Base-by-base conservation (phyloP, 768 basidiomycete genomes). In the Plicaturopsis crispa region DNA sequence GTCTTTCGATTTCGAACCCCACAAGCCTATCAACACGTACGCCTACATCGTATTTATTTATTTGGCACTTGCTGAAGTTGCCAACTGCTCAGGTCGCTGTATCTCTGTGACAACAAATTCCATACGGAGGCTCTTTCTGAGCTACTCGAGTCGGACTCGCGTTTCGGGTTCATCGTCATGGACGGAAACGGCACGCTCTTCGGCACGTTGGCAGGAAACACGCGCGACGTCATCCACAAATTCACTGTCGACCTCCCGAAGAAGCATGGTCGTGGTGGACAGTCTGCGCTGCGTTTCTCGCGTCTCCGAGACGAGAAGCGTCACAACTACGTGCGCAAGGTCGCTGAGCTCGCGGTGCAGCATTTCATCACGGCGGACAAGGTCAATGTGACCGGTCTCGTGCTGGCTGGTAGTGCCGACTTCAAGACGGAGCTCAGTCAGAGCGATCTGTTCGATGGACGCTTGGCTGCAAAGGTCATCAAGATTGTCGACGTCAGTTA, bases 161-260 rank as follows among this genome's bases (percentile, higher is more conserved):
- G 89, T 55, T 99, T 98, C 60, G 96, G 92, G 20, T 99, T 99
- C 72, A 96, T 99, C 60, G 90, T 98, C 55, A 98, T 98, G 94
- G 94, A 96, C 54, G 89, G 91, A 69, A 97, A 96, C 61, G 94
- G 94, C 24, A 87, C 91, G 4, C 81, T 99, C 24, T 98, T 97
- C 51, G 96, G 96, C 41, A 87, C 85, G 4, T 78, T 99, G 40
- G 80, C 94, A 0, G 96, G 96, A 34, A 98, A 98, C 63, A 94
- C 96, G 14, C 90, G 96, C 47, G 93, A 97, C 48, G 79, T 99
- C 37, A 72, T 94, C 40, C 96, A 99, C 69, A 98, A 98, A 63
- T 97, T 98, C 69, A 90, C 90, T 14, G 96, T 99, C 57, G 96
- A 98, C 63, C 75, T 98, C 7, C 96, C 96, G 31, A 99, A 99